Evolutionary conservation across 2,329 filamentous ascomycete species (phyloP).

Genomic region (Penicillium sp.): DNA sequence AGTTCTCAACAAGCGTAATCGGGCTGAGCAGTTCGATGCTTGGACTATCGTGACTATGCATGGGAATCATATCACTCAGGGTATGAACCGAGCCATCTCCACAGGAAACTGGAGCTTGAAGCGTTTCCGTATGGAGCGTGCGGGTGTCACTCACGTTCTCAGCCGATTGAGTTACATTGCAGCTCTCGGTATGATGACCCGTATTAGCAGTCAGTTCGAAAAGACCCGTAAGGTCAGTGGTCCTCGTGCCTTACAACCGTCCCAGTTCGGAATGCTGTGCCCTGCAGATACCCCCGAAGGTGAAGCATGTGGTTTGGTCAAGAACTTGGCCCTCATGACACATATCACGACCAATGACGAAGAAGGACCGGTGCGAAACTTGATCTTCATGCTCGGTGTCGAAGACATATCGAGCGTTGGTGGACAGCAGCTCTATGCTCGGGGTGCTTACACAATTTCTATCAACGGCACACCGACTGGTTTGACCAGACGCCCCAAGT

Average conservation of each 20-base stretch:
- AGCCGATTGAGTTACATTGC: constrained; percentile 95
- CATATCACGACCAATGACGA: constrained; percentile 98
- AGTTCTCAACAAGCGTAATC: constrained; percentile 87
- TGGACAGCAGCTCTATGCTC: constrained; percentile 81
- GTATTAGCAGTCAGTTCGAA: constrained; percentile 97
- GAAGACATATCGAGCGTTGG: constrained; percentile 77
- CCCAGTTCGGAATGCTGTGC: constrained; percentile 97
- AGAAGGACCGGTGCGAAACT: constrained; percentile 81
- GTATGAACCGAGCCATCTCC: constrained; percentile 93
- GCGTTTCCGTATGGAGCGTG: constrained; percentile 97
- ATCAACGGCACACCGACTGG: constrained; percentile 95
- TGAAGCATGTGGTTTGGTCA: constrained; percentile 95
- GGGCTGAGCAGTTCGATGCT: constrained; percentile 84
- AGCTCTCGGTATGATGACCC: constrained; percentile 98
- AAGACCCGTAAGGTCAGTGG: constrained; percentile 97
- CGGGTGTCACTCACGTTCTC: constrained; percentile 92
- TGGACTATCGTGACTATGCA: constrained; percentile 79
- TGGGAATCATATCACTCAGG: constrained; percentile 81
- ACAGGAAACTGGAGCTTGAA: constrained; percentile 98
- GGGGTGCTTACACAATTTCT: constrained; percentile 84
- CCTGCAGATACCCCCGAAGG: constrained; percentile 97
- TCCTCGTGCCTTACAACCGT: constrained; percentile 91
- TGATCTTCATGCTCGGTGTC: constrained; percentile 82
- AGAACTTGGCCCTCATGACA: constrained; percentile 97
- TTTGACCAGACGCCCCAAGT: constrained; percentile 78